Evolutionary conservation across 352 stramenopile genomes (phyloP), one percentile per base, ranked within the genome.

Genomic region (Phytophthora hybrid): DNA sequence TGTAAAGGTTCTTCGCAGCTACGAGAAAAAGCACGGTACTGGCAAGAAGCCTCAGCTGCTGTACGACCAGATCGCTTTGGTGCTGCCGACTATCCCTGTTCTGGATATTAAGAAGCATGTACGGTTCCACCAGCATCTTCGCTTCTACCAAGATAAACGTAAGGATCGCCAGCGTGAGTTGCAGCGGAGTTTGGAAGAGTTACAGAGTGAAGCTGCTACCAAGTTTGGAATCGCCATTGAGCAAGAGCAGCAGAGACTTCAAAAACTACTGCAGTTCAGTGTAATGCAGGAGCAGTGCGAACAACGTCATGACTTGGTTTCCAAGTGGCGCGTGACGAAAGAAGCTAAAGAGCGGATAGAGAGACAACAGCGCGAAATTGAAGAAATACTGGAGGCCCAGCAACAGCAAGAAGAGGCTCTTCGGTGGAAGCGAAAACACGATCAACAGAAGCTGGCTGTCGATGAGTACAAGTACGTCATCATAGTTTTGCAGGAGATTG

Each of bases 311-410:
- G 73, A 63, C 0, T 76, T 80, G 74, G 79, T 95, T 39, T 66
- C 68, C 1, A 71, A 88, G 39, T 93, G 82, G 83, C 81, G 77
- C 31, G 69, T 78, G 0, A 71, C 75, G 1, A 90, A 90, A 59
- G 81, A 91, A 46, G 85, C 84, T 0, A 79, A 90, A 53, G 80
- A 83, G 23, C 80, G 87, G 9, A 92, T 93, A 31, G 74, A 78
- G 59, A 61, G 61, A 23, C 84, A 94, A 58, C 84, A 93, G 63
- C 67, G 71, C 0, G 84, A 90, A 59, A 77, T 93, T 19, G 82
- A 91, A 37, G 44, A 57, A 62, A 32, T 93, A 9, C 18, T 90
- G 4, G 31, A 72, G 29, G 39, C 60, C 41, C 78, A 92, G 62
- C 73, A 72, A 58, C 69, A 71, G 26, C 59, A 87, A 32, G 79